phyloP scores from a whole-genome alignment of 108 stramenopile species.

The Cylindrotheca fusiformis region DNA sequence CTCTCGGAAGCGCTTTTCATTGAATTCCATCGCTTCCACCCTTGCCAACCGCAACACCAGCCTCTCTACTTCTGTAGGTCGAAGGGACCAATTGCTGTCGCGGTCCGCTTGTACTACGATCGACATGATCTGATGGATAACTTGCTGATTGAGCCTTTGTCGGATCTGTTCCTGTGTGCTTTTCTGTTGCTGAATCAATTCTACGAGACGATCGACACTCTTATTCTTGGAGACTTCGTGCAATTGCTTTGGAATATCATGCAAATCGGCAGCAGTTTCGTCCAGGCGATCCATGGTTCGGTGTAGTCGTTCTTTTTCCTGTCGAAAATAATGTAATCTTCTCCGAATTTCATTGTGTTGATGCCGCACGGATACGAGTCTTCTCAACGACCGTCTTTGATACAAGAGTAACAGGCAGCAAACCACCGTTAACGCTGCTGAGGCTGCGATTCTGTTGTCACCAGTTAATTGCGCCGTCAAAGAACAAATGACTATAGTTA shows the following conservation, averaged over 20 bases:
- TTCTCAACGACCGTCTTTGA: constrained; percentile 9
- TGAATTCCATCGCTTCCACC: constrained; percentile 13
- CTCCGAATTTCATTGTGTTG: constrained; percentile 16
- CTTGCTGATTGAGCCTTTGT: constrained; percentile 12
- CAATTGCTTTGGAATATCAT: constrained; percentile 16
- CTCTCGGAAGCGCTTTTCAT: constrained; percentile 20
- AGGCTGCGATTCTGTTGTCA: not conserved
- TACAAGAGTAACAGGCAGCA: constrained; percentile 3
- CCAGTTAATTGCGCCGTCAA: not conserved
- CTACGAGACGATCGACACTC: constrained; percentile 7
- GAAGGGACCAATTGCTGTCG: constrained; percentile 12
- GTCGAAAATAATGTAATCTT: constrained; percentile 13
- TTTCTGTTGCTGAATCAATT: constrained; percentile 13
- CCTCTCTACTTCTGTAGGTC: constrained; percentile 17
- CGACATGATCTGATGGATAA: constrained; percentile 18
- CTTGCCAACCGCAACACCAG: constrained; percentile 7
- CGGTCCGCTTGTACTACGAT: constrained; percentile 21
- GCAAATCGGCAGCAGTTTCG: constrained; percentile 14
- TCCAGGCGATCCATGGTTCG: constrained; percentile 23
- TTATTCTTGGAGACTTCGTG: constrained; percentile 15
- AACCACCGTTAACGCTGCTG: constrained; percentile 13
- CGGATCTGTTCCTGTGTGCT: constrained; percentile 14
- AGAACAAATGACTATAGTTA: not conserved
- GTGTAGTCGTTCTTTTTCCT: constrained; percentile 22
- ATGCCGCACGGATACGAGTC: constrained; percentile 10